These are phyloP conservation scores for Exophiala sp. DNA, from an alignment of 2,329 filamentous ascomycete genomes.

Conservation along the genomic window DNA sequence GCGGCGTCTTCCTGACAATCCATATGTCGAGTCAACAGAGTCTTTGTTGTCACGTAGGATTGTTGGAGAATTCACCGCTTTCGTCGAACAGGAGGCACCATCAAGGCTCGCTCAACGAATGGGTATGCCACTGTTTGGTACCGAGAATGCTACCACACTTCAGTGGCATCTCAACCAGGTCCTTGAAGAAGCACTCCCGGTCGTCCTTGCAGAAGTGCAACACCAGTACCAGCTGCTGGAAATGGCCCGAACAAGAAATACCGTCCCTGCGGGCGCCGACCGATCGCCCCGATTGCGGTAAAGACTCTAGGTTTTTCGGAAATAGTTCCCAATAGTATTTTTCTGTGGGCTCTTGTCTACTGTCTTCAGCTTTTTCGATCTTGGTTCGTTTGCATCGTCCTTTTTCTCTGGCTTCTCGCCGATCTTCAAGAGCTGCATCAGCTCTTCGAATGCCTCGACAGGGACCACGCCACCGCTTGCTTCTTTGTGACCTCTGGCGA, in stretches of 20 bases:
- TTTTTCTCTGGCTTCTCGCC: conserved; percentile 52
- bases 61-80: conserved; percentile 2
- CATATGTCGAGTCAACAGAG: conserved; percentile 7
- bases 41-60: not conserved
- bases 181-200: conserved; percentile 3
- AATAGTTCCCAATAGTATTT: conserved; percentile 57
- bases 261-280: not conserved
- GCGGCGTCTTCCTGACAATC: conserved; percentile 2
- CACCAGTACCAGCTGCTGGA: not conserved
- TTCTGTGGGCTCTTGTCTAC: conserved; percentile 42
- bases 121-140: conserved; percentile 1
- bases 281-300: not conserved
- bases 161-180: conserved; percentile 6
- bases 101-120: conserved; percentile 1
- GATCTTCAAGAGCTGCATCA: conserved; percentile 58
- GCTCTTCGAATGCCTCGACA: conserved; percentile 60
- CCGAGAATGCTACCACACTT: not conserved
- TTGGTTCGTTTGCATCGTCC: conserved; percentile 32
- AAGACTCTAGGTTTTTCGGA: conserved; percentile 38
- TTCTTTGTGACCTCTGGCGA: conserved; percentile 65
- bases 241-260: not conserved
- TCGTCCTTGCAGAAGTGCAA: not conserved
- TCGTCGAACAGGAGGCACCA: conserved; percentile 3
- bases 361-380: conserved; percentile 35
- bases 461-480: conserved; percentile 64